Conservation (phyloP, 768 basidiomycete species). For the Sutorius australiensis region DNA sequence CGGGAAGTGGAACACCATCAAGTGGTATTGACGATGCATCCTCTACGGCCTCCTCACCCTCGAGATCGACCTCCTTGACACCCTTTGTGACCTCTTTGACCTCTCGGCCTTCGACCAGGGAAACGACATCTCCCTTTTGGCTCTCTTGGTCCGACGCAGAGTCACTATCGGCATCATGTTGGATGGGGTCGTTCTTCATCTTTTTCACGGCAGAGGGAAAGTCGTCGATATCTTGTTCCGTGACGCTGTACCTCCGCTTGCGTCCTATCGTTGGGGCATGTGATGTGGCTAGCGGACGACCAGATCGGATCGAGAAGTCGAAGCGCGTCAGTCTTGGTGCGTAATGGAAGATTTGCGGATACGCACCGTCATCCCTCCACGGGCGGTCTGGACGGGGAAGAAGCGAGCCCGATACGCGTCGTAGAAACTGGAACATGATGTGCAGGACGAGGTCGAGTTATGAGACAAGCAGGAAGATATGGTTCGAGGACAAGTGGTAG, state of each 20-base stretch:
- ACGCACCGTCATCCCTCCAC: slow-evolving; percentile 74
- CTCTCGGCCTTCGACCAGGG: slow-evolving; percentile 37
- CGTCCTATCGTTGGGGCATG: slow-evolving; percentile 65
- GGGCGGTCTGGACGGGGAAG: slow-evolving; percentile 70
- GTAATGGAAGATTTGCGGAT: slow-evolving; percentile 10
- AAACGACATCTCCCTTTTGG: neutral
- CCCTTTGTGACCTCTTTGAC: slow-evolving; percentile 72
- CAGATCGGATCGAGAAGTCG: slow-evolving; percentile 7
- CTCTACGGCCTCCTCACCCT: slow-evolving; percentile 31
- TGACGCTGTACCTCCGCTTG: slow-evolving; percentile 62
- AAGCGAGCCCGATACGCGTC: slow-evolving; percentile 66
- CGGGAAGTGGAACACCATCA: slow-evolving; percentile 37
- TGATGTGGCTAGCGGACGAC: slow-evolving; percentile 53
- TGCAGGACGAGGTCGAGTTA: neutral
- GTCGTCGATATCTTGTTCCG: slow-evolving; percentile 37
- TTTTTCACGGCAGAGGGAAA: slow-evolving; percentile 31
- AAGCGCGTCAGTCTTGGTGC: slow-evolving; percentile 9
- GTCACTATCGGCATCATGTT: slow-evolving; percentile 26
- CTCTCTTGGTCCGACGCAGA: slow-evolving; percentile 20
- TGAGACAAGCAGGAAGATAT: neutral
- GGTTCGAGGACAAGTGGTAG: slow-evolving; percentile 1
- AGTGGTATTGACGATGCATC: slow-evolving; percentile 19
- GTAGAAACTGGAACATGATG: slow-evolving; percentile 61
- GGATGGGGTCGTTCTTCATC: slow-evolving; percentile 24
- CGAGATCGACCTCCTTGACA: slow-evolving; percentile 65